A percentile compares a stretch with the other conserved stretches of the same genome.
These are phyloP conservation scores for Oryza nivara DNA, from an alignment of 176 grass and related monocot species.

Conservation along the genomic window DNA sequence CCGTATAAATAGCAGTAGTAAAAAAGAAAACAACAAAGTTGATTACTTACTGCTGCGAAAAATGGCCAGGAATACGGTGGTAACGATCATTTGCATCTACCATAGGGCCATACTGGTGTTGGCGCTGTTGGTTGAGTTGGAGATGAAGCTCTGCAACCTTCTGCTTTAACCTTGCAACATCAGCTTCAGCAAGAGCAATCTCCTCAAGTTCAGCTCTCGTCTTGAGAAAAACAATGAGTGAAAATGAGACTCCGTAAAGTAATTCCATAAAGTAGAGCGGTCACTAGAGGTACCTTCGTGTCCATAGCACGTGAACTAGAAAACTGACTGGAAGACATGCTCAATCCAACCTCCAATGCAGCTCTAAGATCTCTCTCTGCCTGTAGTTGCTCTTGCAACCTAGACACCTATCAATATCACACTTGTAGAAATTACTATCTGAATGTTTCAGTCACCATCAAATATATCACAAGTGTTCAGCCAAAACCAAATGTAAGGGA, in stretches of 20 bases:
- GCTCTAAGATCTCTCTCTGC: constrained; percentile 97
- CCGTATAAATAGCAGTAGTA: background rate
- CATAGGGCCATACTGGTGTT: constrained; percentile 75
- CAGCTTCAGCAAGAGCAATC: constrained; percentile 91
- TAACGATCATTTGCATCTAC: constrained; percentile 59
- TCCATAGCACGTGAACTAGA: constrained; percentile 80
- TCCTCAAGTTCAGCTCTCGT: constrained; percentile 96
- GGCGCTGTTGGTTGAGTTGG: constrained; percentile 92
- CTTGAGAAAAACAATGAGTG: constrained; percentile 49
- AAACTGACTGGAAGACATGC: constrained; percentile 96
- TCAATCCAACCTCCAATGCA: constrained; percentile 96
- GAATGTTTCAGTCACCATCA: constrained; percentile 21
- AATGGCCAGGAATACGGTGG: constrained; percentile 68
- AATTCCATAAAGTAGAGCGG: constrained; percentile 31
- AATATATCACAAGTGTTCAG: constrained; percentile 24
- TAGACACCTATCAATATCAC: constrained; percentile 72
- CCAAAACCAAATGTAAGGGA: background rate
- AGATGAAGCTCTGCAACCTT: constrained; percentile 96
- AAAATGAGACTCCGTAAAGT: constrained; percentile 37
- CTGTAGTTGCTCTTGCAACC: constrained; percentile 99
- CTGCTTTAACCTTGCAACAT: constrained; percentile 94
- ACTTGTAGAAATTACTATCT: constrained; percentile 29
- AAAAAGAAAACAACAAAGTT: background rate
- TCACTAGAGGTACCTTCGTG: constrained; percentile 64
- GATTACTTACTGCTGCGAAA: constrained; percentile 82